Evolutionary conservation across 1,284 basidiomycete genomes (phyloP).

Genomic region (Amylostereum areolatum): DNA sequence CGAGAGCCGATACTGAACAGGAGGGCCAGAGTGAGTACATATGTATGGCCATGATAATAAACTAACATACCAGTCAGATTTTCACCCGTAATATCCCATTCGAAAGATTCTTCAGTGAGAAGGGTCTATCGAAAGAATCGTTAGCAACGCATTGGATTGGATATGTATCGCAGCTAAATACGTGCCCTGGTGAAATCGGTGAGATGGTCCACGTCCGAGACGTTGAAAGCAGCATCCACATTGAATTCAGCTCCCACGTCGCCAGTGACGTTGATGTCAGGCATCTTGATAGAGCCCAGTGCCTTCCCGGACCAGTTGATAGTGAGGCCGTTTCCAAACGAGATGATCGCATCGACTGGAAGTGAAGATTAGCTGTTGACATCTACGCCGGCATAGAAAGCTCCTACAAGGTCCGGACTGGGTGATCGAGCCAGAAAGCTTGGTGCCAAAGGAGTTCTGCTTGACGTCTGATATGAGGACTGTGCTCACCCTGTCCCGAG

Average conservation of each 20-base stretch:
- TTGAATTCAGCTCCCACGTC: constrained; percentile 62
- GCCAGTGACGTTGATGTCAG: constrained; percentile 47
- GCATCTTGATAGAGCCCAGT: constrained; percentile 62
- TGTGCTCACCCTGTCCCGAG: constrained; percentile 38
- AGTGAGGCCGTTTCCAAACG: constrained; percentile 58
- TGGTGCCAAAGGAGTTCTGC: constrained; percentile 57
- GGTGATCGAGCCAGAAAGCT: constrained; percentile 61
- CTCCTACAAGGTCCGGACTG: constrained; percentile 69
- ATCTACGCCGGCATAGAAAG: neutral
- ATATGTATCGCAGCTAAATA: neutral
- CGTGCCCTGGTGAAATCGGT: constrained; percentile 61
- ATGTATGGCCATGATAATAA: neutral
- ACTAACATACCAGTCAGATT: constrained; percentile 48
- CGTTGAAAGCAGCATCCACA: constrained; percentile 50
- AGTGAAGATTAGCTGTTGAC: constrained; percentile 7
- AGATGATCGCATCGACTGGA: constrained; percentile 65
- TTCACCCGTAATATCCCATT: constrained; percentile 69
- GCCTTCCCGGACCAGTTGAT: constrained; percentile 58
- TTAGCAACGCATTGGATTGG: neutral
- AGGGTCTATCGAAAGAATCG: constrained; percentile 30
- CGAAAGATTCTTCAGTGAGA: constrained; percentile 63
- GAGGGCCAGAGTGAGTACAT: constrained; percentile 7
- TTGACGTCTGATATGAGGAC: constrained; percentile 55
- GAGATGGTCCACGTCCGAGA: constrained; percentile 55
- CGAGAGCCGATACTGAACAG: constrained; percentile 44